Evolutionary conservation across 164 flowering plant species (phyloP).

Genomic region (Annona cherimola): DNA sequence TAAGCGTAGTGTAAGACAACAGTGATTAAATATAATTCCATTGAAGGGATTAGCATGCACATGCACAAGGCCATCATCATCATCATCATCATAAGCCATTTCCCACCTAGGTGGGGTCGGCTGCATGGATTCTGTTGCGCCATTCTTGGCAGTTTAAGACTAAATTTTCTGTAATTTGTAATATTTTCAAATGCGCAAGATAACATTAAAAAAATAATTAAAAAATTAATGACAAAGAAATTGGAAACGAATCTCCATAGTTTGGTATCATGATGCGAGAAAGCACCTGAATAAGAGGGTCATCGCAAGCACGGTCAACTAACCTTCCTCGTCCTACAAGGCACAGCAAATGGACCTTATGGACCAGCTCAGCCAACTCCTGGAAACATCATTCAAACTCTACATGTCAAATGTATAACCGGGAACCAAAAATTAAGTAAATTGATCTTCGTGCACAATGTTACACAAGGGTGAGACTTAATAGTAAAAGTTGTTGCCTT

Average conservation of each 20-base stretch:
- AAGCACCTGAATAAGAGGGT: constrained; percentile 87
- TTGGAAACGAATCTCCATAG: background rate
- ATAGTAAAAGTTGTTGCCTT: no score
- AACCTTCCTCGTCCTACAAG: constrained; percentile 85
- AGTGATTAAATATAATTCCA: background rate
- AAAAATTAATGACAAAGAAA: background rate
- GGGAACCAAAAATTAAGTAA: background rate
- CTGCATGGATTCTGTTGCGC: no score
- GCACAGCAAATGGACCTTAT: constrained; percentile 88
- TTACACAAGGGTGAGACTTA: no score
- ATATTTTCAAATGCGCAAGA: no score
- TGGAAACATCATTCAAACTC: constrained; percentile 19
- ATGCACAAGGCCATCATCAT: no score
- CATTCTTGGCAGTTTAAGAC: no score
- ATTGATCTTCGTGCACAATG: background rate
- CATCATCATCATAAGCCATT: no score
- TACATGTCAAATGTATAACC: background rate
- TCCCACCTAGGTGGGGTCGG: no score
- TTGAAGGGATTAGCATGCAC: no score
- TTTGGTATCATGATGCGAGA: constrained; percentile 4
- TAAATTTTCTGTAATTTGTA: no score
- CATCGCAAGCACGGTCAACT: constrained; percentile 74
- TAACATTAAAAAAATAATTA: no score
- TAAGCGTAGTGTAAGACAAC: background rate
- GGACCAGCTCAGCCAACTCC: constrained; percentile 88